Conservation (phyloP, 371 early-diverging fungal genomes). For the Mortierella sp. region DNA sequence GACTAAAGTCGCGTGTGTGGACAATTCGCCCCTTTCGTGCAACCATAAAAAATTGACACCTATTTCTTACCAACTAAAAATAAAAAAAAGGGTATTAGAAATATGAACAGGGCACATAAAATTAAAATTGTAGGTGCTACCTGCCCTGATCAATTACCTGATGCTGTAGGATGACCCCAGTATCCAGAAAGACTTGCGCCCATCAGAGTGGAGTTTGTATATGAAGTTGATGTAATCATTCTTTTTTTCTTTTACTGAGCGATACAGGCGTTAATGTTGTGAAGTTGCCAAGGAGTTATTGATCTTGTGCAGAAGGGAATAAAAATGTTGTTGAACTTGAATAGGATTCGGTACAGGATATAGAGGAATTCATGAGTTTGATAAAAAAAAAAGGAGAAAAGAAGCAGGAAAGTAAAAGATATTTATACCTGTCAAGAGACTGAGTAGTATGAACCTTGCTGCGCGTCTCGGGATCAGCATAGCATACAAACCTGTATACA, state of each 20-base stretch:
- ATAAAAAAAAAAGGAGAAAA: background rate
- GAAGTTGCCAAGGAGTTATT: background rate
- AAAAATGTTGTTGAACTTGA: background rate
- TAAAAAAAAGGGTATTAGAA: background rate
- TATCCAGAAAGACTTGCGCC: slow-evolving; percentile 15
- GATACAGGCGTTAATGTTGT: background rate
- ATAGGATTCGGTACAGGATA: background rate
- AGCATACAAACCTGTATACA: no score
- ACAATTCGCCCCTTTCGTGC: background rate
- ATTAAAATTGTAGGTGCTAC: background rate
- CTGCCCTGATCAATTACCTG: slow-evolving; percentile 22
- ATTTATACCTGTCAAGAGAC: background rate
- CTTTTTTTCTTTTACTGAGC: background rate
- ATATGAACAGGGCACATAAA: background rate
- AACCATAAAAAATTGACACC: background rate
- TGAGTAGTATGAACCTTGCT: no score
- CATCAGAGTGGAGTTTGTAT: slow-evolving; percentile 19
- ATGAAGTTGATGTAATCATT: slow-evolving; percentile 37
- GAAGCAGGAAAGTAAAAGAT: background rate
- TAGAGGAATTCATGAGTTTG: background rate
- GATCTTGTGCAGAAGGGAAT: background rate
- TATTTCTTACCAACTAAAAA: slow-evolving; percentile 10
- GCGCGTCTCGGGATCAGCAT: no score
- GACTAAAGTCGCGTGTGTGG: background rate
- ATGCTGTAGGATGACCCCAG: slow-evolving; percentile 52